Evolutionary conservation across 345 rosid species (phyloP).

Genomic region (Camelina hispida): DNA sequence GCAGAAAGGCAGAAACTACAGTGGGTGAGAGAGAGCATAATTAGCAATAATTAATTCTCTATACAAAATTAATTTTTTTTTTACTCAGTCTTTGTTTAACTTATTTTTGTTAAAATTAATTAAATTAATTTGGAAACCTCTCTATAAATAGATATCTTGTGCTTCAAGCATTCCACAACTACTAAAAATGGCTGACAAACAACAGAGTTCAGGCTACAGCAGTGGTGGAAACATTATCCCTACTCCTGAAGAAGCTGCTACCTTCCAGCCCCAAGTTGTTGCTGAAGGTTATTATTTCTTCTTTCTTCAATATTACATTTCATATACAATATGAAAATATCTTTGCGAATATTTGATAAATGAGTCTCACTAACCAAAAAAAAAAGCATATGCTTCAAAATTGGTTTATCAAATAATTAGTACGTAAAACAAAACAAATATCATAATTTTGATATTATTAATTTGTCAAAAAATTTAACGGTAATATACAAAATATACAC

Average conservation of each 20-base stretch:
- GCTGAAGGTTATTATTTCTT: constrained; percentile 11
- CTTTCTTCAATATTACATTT: neutral
- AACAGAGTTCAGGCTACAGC: constrained; percentile 11
- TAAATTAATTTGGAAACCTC: neutral
- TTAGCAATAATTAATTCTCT: neutral
- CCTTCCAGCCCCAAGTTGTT: constrained; percentile 39
- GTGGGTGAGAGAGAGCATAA: constrained; percentile 6
- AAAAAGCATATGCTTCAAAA: neutral
- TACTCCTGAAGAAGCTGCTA: constrained; percentile 44
- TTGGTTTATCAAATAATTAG: neutral
- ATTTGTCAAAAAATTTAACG: neutral
- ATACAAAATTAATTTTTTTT: neutral
- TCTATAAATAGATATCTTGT: constrained; percentile 30
- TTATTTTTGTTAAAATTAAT: neutral
- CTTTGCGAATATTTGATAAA: neutral
- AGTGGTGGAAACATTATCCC: constrained; percentile 39
- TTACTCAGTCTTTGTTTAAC: constrained; percentile 4
- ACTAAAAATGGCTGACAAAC: constrained; percentile 35
- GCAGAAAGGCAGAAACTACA: neutral
- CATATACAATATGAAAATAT: neutral
- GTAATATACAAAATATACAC: neutral
- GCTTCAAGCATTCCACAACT: neutral
- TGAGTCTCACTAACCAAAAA: neutral
- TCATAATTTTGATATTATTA: no score
- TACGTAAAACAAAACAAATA: neutral